Evolutionary conservation across 495 filamentous ascomycete genomes (phyloP).

Genomic region (Penicillium roqueforti): DNA sequence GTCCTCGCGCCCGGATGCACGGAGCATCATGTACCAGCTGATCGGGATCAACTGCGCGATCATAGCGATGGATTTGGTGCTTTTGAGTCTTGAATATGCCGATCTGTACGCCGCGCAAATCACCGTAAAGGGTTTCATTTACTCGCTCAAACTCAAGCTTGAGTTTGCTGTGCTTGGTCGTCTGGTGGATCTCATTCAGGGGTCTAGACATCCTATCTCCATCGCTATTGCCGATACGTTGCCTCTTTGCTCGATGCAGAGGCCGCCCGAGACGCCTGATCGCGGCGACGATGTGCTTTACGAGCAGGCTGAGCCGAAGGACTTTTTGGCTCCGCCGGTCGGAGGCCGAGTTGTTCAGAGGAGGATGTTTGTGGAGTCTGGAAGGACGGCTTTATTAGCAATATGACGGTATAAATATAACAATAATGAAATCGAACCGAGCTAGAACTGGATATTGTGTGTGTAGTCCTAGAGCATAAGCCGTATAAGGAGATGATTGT

Average conservation of each 20-base stretch:
- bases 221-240: slow-evolving; percentile 28
- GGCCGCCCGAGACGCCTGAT: slow-evolving; percentile 10
- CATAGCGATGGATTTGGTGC: slow-evolving; percentile 46
- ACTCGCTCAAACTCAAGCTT: slow-evolving; percentile 62
- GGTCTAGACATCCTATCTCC: slow-evolving; percentile 26
- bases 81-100: slow-evolving; percentile 49
- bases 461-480: background rate
- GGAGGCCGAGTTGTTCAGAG: slow-evolving; percentile 13
- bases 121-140: slow-evolving; percentile 53
- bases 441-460: background rate
- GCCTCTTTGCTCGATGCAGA: slow-evolving; percentile 22
- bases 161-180: slow-evolving; percentile 59
- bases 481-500: background rate
- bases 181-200: slow-evolving; percentile 41
- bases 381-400: background rate
- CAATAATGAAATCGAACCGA: background rate
- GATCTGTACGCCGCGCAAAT: slow-evolving; percentile 53
- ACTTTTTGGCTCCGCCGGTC: slow-evolving; percentile 14
- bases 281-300: slow-evolving; percentile 1
- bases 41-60: slow-evolving; percentile 52
- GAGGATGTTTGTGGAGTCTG: slow-evolving; percentile 14
- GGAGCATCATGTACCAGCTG: slow-evolving; percentile 50
- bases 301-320: slow-evolving; percentile 16
- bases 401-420: background rate
- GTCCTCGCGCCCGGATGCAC: slow-evolving; percentile 26